Conservation (phyloP, 306 rosid genomes). For the Rosa multiflora region DNA sequence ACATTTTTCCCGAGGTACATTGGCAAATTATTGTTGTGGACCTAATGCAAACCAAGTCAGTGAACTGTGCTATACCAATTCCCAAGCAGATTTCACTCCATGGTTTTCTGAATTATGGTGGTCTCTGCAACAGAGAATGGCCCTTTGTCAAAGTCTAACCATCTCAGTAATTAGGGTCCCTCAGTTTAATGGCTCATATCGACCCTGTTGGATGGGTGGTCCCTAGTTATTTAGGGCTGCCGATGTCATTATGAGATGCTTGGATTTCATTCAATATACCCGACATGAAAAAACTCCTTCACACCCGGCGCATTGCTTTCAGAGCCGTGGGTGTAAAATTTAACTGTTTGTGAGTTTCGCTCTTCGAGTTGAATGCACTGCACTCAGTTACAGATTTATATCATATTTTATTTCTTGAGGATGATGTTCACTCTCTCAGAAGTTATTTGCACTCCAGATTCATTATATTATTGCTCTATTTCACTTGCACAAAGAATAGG, state of each 20-base stretch:
- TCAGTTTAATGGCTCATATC: conserved; percentile 22
- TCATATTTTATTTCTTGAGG: neutral
- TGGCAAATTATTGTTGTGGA: neutral
- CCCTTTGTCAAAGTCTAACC: conserved; percentile 10
- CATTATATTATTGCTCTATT: no score
- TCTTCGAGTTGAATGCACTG: neutral
- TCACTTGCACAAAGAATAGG: no score
- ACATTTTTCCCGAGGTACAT: neutral
- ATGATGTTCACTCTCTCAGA: neutral
- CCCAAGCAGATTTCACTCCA: neutral
- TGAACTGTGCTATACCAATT: neutral
- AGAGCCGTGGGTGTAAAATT: neutral
- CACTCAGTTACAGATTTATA: no score
- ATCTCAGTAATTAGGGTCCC: conserved; percentile 18
- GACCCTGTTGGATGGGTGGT: conserved; percentile 16
- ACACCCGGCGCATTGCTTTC: neutral
- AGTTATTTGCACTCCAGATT: neutral
- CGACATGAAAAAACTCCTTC: neutral
- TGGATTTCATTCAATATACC: neutral
- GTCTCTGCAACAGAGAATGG: conserved; percentile 11
- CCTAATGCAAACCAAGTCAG: conserved; percentile 1
- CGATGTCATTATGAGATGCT: neutral
- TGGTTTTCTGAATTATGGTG: neutral
- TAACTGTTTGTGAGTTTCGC: neutral
- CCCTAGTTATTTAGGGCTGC: conserved; percentile 7